Evolutionary conservation across 2,329 filamentous ascomycete species (phyloP).

Genomic region (Cladobotryum protrusum): DNA sequence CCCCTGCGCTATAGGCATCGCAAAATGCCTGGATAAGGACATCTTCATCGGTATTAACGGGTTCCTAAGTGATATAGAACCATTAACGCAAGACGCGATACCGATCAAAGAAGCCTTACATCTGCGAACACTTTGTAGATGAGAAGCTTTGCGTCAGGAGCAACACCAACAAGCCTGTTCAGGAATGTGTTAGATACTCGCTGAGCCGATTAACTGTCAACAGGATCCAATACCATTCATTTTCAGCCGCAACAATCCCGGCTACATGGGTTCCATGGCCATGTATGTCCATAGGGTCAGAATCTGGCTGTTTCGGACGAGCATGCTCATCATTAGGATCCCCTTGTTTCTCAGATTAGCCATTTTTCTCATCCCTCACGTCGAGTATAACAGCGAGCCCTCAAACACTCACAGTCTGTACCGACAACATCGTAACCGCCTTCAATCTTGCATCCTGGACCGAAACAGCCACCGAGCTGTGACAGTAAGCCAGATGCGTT

Average conservation of each 20-base stretch:
- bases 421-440: slow-evolving; percentile 35
- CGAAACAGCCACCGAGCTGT: slow-evolving; percentile 35
- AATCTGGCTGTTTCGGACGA: slow-evolving; percentile 27
- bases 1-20: slow-evolving; percentile 30
- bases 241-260: slow-evolving; percentile 43
- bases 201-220: neutral
- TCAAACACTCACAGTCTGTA: slow-evolving; percentile 21
- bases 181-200: neutral
- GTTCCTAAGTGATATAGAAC: slow-evolving; percentile 15
- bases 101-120: slow-evolving; percentile 11
- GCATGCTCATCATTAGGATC: slow-evolving; percentile 23
- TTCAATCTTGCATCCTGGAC: slow-evolving; percentile 31
- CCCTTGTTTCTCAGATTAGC: slow-evolving; percentile 17
- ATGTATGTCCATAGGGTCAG: slow-evolving; percentile 17
- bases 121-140: slow-evolving; percentile 39
- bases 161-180: slow-evolving; percentile 37
- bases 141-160: slow-evolving; percentile 38
- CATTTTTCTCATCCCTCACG: neutral
- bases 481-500: neutral
- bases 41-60: slow-evolving; percentile 27
- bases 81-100: neutral
- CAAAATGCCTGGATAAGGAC: slow-evolving; percentile 31
- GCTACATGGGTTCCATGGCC: slow-evolving; percentile 30
- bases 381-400: too few relatives aligned
- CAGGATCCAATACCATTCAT: slow-evolving; percentile 22